Percentiles rank a stretch among this genome's conserved stretches.
These are phyloP conservation scores for Pinus albicaulis DNA, from an alignment of 75 land plant genomes.

Conservation along the genomic window DNA sequence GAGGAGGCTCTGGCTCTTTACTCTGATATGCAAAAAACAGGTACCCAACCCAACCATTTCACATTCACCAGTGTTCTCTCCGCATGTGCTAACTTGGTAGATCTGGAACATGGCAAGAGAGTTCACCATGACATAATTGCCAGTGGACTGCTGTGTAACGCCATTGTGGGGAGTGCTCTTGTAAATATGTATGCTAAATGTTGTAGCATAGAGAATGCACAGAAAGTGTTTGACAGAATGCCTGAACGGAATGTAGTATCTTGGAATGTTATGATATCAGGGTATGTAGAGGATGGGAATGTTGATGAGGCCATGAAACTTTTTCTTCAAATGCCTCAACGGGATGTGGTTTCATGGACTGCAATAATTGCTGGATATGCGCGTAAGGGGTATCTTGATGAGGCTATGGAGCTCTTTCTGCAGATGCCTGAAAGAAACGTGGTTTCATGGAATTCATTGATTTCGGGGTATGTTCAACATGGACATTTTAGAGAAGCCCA, in stretches of 20 bases:
- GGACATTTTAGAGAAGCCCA: constrained; percentile 13
- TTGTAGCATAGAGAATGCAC: constrained; percentile 31
- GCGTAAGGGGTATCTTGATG: background rate
- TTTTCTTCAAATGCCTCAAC: background rate
- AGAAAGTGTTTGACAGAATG: constrained; percentile 16
- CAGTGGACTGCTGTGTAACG: background rate
- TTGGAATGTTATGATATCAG: background rate
- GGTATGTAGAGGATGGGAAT: background rate
- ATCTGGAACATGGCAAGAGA: constrained; percentile 11
- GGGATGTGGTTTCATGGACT: constrained; percentile 1
- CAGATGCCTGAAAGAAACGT: constrained; percentile 5
- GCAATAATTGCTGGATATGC: constrained; percentile 7
- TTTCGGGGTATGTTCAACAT: constrained; percentile 20
- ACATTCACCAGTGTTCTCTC: constrained; percentile 4
- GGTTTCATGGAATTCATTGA: constrained; percentile 11
- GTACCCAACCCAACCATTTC: background rate
- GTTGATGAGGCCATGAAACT: background rate
- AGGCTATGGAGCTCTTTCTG: background rate
- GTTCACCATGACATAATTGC: constrained; percentile 5
- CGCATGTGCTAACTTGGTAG: constrained; percentile 12
- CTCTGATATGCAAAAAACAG: constrained; percentile 1
- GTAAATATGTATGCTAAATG: constrained; percentile 68
- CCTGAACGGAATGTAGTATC: background rate
- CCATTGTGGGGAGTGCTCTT: constrained; percentile 1
- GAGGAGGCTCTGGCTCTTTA: constrained; percentile 11